Conservation (phyloP, 139 green algal species). For the Limnomonas spitsbergensis region DNA sequence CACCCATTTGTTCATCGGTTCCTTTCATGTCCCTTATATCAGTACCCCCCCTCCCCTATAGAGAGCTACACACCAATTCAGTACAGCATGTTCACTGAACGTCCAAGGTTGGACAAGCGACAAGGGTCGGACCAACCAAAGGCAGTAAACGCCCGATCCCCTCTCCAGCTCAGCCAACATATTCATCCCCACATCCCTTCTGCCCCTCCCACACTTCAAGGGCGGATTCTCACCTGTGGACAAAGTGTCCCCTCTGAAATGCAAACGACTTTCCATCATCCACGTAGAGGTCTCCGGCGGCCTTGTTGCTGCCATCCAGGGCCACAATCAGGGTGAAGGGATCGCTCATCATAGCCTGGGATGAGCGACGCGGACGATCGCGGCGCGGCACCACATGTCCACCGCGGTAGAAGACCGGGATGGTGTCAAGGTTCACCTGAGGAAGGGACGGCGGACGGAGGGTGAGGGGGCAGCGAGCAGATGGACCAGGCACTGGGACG, state of each 20-base stretch:
- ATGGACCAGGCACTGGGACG: no score
- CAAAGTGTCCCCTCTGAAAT: constrained; percentile 62
- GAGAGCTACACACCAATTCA: no score
- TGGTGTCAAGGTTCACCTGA: constrained; percentile 68
- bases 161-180: no score
- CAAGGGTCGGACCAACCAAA: no score
- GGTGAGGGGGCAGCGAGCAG: constrained; percentile 4
- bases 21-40: no score
- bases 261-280: constrained; percentile 91
- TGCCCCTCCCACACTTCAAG: no score
- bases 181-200: no score
- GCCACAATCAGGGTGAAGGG: constrained; percentile 87
- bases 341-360: constrained; percentile 66
- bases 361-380: constrained; percentile 76
- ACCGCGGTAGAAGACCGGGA: constrained; percentile 81
- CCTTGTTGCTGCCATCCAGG: constrained; percentile 53
- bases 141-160: no score
- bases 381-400: constrained; percentile 78
- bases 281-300: constrained; percentile 83
- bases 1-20: no score
- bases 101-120: no score
- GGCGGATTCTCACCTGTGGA: constrained; percentile 42
- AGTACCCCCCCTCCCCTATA: no score
- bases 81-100: no score
- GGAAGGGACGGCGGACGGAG: neutral